These are phyloP conservation scores for Sclerotinia glacialis DNA, from an alignment of 2,329 filamentous ascomycete genomes.

Conservation along the genomic window DNA sequence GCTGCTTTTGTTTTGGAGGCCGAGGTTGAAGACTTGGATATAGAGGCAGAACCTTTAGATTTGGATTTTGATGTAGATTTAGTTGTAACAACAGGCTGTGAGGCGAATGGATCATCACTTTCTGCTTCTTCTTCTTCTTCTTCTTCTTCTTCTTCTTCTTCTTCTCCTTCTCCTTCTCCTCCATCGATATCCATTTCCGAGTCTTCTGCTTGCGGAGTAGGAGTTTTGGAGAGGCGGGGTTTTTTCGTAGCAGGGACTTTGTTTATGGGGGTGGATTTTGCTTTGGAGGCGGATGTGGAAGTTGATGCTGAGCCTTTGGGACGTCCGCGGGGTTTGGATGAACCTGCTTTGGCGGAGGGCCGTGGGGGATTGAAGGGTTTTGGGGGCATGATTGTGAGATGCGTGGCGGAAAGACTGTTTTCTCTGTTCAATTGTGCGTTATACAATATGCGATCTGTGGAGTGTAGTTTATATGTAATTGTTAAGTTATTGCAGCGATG, in stretches of 20 bases:
- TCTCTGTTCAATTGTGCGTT: background rate
- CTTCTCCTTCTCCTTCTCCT: background rate
- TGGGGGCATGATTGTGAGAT: constrained; percentile 32
- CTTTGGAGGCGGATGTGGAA: constrained; percentile 21
- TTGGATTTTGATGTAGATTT: constrained; percentile 11
- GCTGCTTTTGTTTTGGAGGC: background rate
- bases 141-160: background rate
- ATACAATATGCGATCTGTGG: background rate
- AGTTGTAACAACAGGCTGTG: background rate
- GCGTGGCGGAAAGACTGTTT: background rate
- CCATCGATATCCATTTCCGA: background rate
- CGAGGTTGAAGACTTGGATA: background rate
- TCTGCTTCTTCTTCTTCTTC: background rate
- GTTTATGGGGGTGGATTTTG: constrained; percentile 7
- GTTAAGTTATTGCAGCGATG: background rate
- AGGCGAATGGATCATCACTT: constrained; percentile 10
- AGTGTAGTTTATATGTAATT: background rate
- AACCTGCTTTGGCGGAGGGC: constrained; percentile 23
- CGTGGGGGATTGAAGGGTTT: constrained; percentile 39
- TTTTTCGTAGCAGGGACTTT: background rate
- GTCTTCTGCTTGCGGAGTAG: background rate
- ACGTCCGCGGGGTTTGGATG: constrained; percentile 19
- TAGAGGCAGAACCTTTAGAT: background rate
- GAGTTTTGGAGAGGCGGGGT: background rate
- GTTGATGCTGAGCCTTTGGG: constrained; percentile 3